Evolutionary conservation across 768 basidiomycete species (phyloP).

Genomic region (Naganishia kalamii): DNA sequence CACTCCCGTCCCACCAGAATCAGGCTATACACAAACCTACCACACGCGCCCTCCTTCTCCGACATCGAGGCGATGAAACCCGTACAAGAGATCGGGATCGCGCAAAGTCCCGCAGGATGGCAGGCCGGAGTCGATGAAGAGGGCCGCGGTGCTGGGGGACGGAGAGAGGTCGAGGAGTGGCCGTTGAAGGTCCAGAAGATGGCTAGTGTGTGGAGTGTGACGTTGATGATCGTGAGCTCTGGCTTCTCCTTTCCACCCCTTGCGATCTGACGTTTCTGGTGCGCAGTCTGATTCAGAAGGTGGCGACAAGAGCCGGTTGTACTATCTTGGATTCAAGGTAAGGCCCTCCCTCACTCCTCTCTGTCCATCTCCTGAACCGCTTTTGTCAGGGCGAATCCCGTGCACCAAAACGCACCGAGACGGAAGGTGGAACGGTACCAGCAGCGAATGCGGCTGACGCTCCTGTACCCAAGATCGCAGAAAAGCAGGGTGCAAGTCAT

Average conservation of each 20-base stretch:
- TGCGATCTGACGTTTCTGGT: neutral
- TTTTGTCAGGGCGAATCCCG: slow-evolving; percentile 21
- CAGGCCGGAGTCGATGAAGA: slow-evolving; percentile 24
- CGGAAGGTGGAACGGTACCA: slow-evolving; percentile 62
- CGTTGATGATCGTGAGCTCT: slow-evolving; percentile 40
- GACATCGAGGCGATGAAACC: slow-evolving; percentile 39
- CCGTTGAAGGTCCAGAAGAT: slow-evolving; percentile 45
- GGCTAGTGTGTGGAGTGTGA: slow-evolving; percentile 42
- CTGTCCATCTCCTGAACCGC: neutral
- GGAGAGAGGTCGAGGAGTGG: slow-evolving; percentile 45
- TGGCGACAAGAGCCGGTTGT: slow-evolving; percentile 58
- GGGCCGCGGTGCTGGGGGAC: slow-evolving; percentile 31
- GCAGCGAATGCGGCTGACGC: slow-evolving; percentile 77
- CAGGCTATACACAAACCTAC: slow-evolving; percentile 39
- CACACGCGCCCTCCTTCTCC: slow-evolving; percentile 39
- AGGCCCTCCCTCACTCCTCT: slow-evolving; percentile 50
- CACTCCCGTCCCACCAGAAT: slow-evolving; percentile 38
- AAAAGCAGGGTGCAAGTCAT: slow-evolving; percentile 44
- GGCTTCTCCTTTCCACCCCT: neutral
- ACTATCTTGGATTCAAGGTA: slow-evolving; percentile 81
- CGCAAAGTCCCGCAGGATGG: slow-evolving; percentile 21
- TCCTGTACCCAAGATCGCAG: slow-evolving; percentile 41
- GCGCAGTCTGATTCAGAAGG: slow-evolving; percentile 31
- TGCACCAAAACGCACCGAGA: slow-evolving; percentile 55
- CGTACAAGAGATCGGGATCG: slow-evolving; percentile 40